phyloP scores from a whole-genome alignment of 192 early-diverging fungal genomes.

The Coemansia aciculifera region DNA sequence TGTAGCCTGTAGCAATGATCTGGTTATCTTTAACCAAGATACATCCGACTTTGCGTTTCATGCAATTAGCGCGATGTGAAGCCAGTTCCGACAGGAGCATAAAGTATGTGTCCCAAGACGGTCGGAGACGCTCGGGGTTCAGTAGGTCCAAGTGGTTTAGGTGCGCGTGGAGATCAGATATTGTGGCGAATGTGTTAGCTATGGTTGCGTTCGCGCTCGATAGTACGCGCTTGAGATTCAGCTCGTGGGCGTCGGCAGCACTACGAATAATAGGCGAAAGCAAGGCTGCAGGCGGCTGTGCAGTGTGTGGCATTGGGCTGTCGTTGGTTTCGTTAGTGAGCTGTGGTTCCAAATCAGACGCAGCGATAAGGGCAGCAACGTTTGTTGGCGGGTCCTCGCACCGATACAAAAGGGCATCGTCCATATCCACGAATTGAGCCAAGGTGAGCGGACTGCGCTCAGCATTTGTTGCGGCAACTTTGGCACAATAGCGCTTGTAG shows the following conservation, averaged over 20 bases:
- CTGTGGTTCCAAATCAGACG: neutral
- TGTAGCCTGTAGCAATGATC: constrained; percentile 98
- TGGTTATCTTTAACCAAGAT: constrained; percentile 84
- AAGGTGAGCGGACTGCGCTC: constrained; percentile 28
- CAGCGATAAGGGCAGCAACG: neutral
- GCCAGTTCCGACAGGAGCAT: constrained; percentile 93
- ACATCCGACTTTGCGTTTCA: constrained; percentile 97
- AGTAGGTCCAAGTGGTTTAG: constrained; percentile 62
- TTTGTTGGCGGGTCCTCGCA: constrained; percentile 14
- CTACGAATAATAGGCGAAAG: constrained; percentile 33
- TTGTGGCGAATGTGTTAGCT: constrained; percentile 58
- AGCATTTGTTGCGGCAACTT: constrained; percentile 17
- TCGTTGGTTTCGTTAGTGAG: neutral
- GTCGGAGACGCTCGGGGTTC: constrained; percentile 77
- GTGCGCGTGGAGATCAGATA: constrained; percentile 39
- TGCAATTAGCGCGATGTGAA: constrained; percentile 89
- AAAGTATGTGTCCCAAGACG: constrained; percentile 97
- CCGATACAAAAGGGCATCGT: constrained; percentile 58
- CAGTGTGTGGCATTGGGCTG: neutral
- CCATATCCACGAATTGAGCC: constrained; percentile 61
- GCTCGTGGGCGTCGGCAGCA: constrained; percentile 14
- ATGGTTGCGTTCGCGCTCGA: constrained; percentile 62
- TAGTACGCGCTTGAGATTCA: constrained; percentile 36
- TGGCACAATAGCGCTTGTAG: constrained; percentile 58
- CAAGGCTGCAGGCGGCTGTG: neutral